Evolutionary conservation across 2,329 filamentous ascomycete genomes (phyloP).

Genomic region (Colletotrichum tofieldiae): DNA sequence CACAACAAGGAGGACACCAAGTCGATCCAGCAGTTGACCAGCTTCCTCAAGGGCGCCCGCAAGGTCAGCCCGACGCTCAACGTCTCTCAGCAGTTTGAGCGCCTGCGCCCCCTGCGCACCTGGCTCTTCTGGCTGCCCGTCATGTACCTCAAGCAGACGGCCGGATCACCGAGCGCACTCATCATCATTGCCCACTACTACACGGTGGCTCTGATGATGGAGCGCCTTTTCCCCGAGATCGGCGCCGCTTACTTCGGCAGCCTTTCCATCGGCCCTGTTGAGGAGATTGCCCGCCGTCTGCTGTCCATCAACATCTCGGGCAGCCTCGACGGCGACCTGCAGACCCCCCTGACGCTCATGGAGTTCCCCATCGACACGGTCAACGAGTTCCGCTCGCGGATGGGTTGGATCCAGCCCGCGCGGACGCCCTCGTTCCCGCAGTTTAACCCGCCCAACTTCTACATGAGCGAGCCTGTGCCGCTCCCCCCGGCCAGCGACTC

Average conservation of each 20-base stretch:
- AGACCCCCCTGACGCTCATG: conserved; percentile 78
- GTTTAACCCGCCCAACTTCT: conserved; percentile 71
- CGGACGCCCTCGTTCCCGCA: conserved; percentile 74
- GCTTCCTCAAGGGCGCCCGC: conserved; percentile 80
- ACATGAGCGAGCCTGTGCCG: conserved; percentile 61
- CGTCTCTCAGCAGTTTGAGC: conserved; percentile 89
- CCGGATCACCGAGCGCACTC: conserved; percentile 82
- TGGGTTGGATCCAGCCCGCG: conserved; percentile 76
- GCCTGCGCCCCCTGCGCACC: conserved; percentile 87
- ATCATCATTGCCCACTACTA: conserved; percentile 93
- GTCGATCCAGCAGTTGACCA: conserved; percentile 78
- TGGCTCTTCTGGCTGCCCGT: conserved; percentile 98
- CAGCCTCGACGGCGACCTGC: conserved; percentile 69
- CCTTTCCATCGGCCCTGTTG: conserved; percentile 84
- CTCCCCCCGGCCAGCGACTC: conserved; percentile 59
- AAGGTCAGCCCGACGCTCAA: conserved; percentile 79
- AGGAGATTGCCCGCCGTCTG: conserved; percentile 86
- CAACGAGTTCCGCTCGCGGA: conserved; percentile 76
- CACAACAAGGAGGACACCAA: conserved; percentile 79
- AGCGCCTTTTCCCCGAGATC: conserved; percentile 92
- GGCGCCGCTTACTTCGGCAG: conserved; percentile 90
- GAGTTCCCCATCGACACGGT: conserved; percentile 81
- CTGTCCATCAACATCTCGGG: conserved; percentile 77
- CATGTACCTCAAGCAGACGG: conserved; percentile 83
- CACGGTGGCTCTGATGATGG: conserved; percentile 87